Base-by-base conservation (phyloP, 164 flowering plant species). In the Vitis amurensis region DNA sequence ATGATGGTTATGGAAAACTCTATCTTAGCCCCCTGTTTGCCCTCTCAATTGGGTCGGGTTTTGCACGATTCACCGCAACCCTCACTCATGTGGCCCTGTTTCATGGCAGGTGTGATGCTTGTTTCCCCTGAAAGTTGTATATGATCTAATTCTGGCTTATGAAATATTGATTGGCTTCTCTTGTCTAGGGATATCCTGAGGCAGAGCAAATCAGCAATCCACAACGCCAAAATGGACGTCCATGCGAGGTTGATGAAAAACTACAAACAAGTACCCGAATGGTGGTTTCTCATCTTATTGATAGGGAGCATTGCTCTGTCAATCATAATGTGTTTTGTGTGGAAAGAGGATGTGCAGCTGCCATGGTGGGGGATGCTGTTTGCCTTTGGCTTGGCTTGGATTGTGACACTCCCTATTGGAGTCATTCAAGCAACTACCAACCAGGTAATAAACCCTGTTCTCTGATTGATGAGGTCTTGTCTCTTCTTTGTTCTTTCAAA, bases 381-480 rank as follows among this genome's bases (percentile, higher is more conserved):
- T 44, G 98, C 97, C 16, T 94, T 91, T 71, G 86, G 16, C 11
- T 76, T 94, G 79, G 97, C 98, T 63, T 91, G 74, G 79, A 8
- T 91, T 58, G 88, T 94, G 47, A 94, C 98, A 7, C 90, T 94
- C 58, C 98, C 98, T 7, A 89, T 92, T 66, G 98, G 98, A 10
- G 92, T 94, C 81, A 92, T 94, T 71, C 97, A 92, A 83, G 98
- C 98, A 23, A 94, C 98, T 15, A 94, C 98, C 66, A 94, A 92
- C 77, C 97, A 94, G 92, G 98, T 91, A 78, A 31, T 49, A 6
- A 50, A 48, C 16, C 11, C 16, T 59, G 27, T 23, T 23, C 2
- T 23, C 27, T 23, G 27, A 23, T 23, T 2, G 27, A 23, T 23
- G 27, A 23, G 27, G 27, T 23, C 27, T 23, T 23, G 27, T n/a